Conservation (phyloP, 2,329 filamentous ascomycete genomes). For the Sordariomycetes sp. region DNA sequence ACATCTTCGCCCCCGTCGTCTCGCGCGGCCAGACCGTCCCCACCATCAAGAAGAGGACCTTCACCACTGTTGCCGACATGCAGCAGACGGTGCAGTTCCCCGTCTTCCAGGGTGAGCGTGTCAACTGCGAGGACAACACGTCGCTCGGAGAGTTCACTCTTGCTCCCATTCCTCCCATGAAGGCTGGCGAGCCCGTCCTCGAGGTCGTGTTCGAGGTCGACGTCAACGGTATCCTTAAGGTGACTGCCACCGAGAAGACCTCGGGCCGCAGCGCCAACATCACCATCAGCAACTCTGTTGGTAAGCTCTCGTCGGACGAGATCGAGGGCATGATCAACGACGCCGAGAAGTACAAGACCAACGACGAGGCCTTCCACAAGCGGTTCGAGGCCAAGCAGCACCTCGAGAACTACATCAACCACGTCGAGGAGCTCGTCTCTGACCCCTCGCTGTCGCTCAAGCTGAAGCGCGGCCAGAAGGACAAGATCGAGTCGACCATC, state of each 20-base stretch:
- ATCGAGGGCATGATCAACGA: conserved; percentile 98
- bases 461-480: conserved; percentile 98
- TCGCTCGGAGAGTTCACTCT: conserved; percentile 96
- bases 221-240: conserved; percentile 99
- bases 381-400: conserved; percentile 98
- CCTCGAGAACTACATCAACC: conserved; percentile 96
- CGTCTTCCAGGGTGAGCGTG: conserved; percentile 91
- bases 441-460: conserved; percentile 93
- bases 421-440: conserved; percentile 97
- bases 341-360: conserved; percentile 97
- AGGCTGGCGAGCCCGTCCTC: conserved; percentile 89
- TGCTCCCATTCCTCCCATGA: conserved; percentile 77
- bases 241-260: conserved; percentile 97
- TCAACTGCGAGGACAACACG: conserved; percentile 98
- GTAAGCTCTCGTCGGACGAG: conserved; percentile 88
- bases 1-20: conserved; percentile 95
- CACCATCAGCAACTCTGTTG: conserved; percentile 98
- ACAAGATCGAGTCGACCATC: conserved; percentile 96
- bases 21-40: conserved; percentile 68
- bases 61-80: conserved; percentile 73
- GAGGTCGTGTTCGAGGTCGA: conserved; percentile 99
- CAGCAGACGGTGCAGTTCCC: conserved; percentile 85
- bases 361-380: conserved; percentile 98
- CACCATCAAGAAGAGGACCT: conserved; percentile 74
- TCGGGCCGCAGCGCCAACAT: conserved; percentile 98